Evolutionary conservation across 345 rosid genomes (phyloP).

Genomic region (Lenwebbia sp.): DNA sequence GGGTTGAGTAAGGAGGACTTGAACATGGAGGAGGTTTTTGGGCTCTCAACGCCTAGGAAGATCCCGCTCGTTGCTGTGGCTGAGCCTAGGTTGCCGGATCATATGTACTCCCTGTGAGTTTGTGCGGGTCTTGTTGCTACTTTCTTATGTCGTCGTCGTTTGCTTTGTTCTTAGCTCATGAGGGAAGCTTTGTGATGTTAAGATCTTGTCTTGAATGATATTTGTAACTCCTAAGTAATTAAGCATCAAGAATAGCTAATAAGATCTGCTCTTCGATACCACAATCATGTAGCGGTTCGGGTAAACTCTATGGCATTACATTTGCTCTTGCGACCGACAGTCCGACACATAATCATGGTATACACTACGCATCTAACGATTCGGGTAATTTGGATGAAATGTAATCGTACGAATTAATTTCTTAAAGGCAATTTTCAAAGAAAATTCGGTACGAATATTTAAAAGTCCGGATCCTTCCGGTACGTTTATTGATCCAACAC

Average conservation of each 20-base stretch:
- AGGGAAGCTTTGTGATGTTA: background rate
- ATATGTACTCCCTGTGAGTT: conserved; percentile 7
- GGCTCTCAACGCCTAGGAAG: conserved; percentile 40
- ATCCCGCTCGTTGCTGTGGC: conserved; percentile 26
- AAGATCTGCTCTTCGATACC: background rate
- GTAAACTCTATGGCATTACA: background rate
- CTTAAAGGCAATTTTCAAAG: too few relatives aligned
- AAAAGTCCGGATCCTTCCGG: too few relatives aligned
- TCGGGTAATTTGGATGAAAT: too few relatives aligned
- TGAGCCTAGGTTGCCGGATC: conserved; percentile 32
- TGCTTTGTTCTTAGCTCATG: background rate
- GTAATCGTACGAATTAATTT: too few relatives aligned
- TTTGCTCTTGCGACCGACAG: too few relatives aligned
- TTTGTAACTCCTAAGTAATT: background rate
- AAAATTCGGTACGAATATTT: too few relatives aligned
- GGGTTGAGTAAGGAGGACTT: conserved; percentile 19
- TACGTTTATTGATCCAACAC: too few relatives aligned
- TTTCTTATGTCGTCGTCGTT: background rate
- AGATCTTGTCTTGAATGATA: background rate
- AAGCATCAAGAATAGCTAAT: background rate
- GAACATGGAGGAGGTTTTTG: conserved; percentile 49
- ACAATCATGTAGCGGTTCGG: background rate
- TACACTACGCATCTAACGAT: too few relatives aligned
- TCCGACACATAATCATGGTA: too few relatives aligned
- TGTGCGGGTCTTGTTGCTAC: background rate